These are phyloP conservation scores for Rhizopogon vulgaris DNA, from an alignment of 768 basidiomycete genomes.

Conservation along the genomic window DNA sequence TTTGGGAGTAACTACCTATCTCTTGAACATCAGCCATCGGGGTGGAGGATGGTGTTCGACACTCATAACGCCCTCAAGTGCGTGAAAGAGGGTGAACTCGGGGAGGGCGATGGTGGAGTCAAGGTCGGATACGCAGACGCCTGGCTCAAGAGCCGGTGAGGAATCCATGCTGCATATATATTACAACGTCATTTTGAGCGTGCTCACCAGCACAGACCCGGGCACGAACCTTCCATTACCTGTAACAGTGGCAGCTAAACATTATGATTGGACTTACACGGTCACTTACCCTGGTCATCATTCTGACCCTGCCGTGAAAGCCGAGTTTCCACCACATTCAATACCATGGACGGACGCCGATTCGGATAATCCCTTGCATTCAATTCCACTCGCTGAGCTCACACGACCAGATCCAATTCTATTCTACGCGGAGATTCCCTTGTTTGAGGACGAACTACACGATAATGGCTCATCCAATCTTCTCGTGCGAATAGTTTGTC, in stretches of 20 bases:
- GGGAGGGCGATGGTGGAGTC: conserved; percentile 82
- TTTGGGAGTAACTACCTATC: conserved; percentile 80
- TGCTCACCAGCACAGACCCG: conserved; percentile 54
- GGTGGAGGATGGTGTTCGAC: conserved; percentile 62
- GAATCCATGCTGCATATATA: not conserved
- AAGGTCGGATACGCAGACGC: conserved; percentile 93
- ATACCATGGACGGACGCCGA: conserved; percentile 50
- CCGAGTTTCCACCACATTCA: conserved; percentile 10
- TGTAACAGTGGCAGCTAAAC: conserved; percentile 68
- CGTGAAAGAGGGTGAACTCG: conserved; percentile 75
- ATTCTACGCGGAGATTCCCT: conserved; percentile 93
- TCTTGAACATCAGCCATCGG: conserved; percentile 57
- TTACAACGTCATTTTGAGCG: conserved; percentile 17
- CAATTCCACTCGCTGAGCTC: conserved; percentile 80
- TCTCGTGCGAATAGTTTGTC: conserved; percentile 80
- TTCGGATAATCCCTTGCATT: conserved; percentile 47
- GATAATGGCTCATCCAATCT: conserved; percentile 90
- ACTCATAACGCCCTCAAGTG: conserved; percentile 58
- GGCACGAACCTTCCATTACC: conserved; percentile 62
- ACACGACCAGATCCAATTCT: conserved; percentile 90
- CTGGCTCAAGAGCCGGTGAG: conserved; percentile 84
- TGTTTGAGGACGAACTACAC: conserved; percentile 96
- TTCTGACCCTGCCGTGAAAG: not conserved
- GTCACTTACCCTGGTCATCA: conserved; percentile 73
- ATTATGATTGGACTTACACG: conserved; percentile 98